phyloP scores from a whole-genome alignment of 371 early-diverging fungal genomes.

The Syncephalastrum contaminatum region DNA sequence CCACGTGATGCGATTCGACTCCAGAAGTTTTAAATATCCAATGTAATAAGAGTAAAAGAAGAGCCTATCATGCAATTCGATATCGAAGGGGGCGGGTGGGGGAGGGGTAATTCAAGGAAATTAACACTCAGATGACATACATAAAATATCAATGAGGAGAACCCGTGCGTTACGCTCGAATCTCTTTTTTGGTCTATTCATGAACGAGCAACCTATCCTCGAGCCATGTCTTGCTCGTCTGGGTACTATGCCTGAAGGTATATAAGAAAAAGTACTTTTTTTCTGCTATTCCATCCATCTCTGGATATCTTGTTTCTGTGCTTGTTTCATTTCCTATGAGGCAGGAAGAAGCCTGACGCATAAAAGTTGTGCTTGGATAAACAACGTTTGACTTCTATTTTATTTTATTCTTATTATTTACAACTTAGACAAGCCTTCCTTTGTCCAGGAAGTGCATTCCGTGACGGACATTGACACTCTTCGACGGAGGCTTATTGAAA shows the following conservation, averaged over 20 bases:
- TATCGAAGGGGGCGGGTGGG: background rate
- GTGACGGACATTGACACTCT: slow-evolving; percentile 52
- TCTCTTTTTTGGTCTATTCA: background rate
- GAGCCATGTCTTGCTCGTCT: slow-evolving; percentile 51
- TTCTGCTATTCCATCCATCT: background rate
- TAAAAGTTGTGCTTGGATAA: slow-evolving; percentile 1
- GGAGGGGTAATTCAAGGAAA: no score
- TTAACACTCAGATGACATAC: no score
- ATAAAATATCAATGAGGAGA: no score
- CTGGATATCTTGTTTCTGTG: background rate
- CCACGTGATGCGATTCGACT: slow-evolving; percentile 38
- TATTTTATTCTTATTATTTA: slow-evolving; percentile 1
- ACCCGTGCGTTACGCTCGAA: no score
- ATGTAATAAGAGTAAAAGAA: no score
- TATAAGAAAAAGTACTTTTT: background rate
- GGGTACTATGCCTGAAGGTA: slow-evolving; percentile 50
- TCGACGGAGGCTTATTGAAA: slow-evolving; percentile 53
- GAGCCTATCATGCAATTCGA: no score
- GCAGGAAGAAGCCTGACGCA: background rate
- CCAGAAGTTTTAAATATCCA: slow-evolving; percentile 22
- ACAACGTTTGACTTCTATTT: background rate
- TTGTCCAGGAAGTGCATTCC: slow-evolving; percentile 42
- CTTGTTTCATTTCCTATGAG: background rate
- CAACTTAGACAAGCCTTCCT: slow-evolving; percentile 42
- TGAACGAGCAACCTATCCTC: slow-evolving; percentile 28